phyloP scores from a whole-genome alignment of 495 filamentous ascomycete genomes.

The Ramalina peruviana region DNA sequence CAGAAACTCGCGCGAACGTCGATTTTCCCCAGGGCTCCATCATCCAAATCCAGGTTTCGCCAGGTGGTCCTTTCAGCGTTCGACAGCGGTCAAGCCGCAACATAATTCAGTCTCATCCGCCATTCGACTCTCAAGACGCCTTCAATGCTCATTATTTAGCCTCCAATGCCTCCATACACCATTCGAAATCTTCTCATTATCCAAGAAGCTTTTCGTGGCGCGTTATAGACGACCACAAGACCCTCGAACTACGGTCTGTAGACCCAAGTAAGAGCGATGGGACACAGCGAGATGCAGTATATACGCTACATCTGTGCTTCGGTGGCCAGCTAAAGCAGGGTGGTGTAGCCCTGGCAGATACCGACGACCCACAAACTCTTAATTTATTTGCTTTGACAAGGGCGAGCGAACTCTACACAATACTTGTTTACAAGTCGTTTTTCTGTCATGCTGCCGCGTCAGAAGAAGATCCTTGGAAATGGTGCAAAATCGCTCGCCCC shows the following conservation, averaged over 20 bases:
- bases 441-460: conserved; percentile 53
- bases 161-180: conserved; percentile 69
- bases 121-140: conserved; percentile 55
- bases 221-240: conserved; percentile 62
- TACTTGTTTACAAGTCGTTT: conserved; percentile 67
- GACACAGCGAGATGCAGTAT: conserved; percentile 47
- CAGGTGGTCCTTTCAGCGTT: conserved; percentile 28
- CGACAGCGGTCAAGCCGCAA: conserved; percentile 30
- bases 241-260: conserved; percentile 68
- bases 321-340: conserved; percentile 51
- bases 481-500: conserved; percentile 60
- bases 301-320: conserved; percentile 67
- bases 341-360: conserved; percentile 70
- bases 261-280: conserved; percentile 63
- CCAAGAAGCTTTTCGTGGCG: conserved; percentile 86
- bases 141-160: conserved; percentile 62
- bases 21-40: conserved; percentile 57
- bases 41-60: conserved; percentile 59
- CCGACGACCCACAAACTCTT: conserved; percentile 61
- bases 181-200: conserved; percentile 55
- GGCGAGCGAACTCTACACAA: conserved; percentile 61
- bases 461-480: conserved; percentile 56
- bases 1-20: conserved; percentile 73
- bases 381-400: conserved; percentile 70
- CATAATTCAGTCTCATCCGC: conserved; percentile 21